phyloP scores from a whole-genome alignment of 208 protist species.

The Trypanosoma mega region DNA sequence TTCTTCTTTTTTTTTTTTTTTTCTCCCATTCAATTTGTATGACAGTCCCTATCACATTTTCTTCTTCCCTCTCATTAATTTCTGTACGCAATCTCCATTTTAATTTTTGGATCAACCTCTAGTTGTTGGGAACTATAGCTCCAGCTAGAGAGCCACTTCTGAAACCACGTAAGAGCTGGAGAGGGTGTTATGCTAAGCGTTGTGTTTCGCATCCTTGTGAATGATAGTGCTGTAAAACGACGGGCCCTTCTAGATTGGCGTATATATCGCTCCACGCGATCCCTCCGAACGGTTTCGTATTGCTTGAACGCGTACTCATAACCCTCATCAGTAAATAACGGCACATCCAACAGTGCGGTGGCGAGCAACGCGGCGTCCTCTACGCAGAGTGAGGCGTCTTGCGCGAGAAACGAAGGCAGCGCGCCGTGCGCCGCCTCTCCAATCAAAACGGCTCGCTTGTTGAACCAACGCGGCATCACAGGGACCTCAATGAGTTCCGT shows the following conservation, averaged over 20 bases:
- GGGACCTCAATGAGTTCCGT: conserved; percentile 82
- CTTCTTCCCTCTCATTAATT: background rate
- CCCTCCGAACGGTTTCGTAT: conserved; percentile 80
- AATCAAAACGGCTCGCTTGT: conserved; percentile 81
- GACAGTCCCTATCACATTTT: no score
- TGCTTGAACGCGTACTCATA: conserved; percentile 86
- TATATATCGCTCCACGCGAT: conserved; percentile 87
- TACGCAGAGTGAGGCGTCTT: conserved; percentile 86
- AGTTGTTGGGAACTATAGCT: conserved; percentile 83
- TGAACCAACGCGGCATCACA: conserved; percentile 89
- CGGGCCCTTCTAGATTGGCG: conserved; percentile 80
- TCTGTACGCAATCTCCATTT: conserved; percentile 72
- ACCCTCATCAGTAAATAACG: conserved; percentile 69
- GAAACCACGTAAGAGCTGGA: conserved; percentile 36
- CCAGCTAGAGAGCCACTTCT: conserved; percentile 84
- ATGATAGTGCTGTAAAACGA: conserved; percentile 48
- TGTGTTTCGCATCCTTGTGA: conserved; percentile 48
- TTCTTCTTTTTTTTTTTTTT: no score
- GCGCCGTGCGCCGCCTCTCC: conserved; percentile 86
- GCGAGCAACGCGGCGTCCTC: conserved; percentile 88
- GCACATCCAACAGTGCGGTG: conserved; percentile 76
- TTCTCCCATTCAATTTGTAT: no score
- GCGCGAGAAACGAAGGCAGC: conserved; percentile 78
- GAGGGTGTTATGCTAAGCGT: conserved; percentile 47
- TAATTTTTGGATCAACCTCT: conserved; percentile 82